Evolutionary conservation across 176 grass and related monocot species (phyloP), one percentile per base, ranked within the genome.

Genomic region (Pontederia paniculata): DNA sequence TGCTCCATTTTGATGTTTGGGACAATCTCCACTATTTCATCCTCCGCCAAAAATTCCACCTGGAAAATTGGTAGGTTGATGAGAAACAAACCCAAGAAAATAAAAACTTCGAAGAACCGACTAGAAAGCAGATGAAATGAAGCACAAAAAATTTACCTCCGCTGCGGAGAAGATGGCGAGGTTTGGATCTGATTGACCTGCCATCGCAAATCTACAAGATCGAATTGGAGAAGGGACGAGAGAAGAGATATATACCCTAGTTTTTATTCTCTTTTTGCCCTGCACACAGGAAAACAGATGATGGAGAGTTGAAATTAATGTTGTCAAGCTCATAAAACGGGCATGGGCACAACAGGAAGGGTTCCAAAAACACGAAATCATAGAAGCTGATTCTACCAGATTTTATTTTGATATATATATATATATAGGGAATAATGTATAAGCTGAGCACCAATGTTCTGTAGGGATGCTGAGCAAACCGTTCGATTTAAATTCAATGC

Each of bases 1-100:
- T 37, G 28, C 7, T 95, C 81, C 89, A 85, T 85, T 41, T 73
- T 70, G 71, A 95, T 88, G 74, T 95, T 95, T 51, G 84, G 84
- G 21, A 95, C 73, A 23, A 95, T 80, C 60, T 95, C 81, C 6
- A 88, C 58, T 19, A 81, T 74, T 45, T 84, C 84, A 41, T 94
- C 89, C 71, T 94, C 89, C 15, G 80, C 89, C 21, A 88, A 55
- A 57, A 88, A 95, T 71, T 95, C 89, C 64, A 95, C 89, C 89
- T 94, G 70, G 43, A 49, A 21, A 9, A 37, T 37, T 37, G 28
- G 28, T 37, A 37, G 28, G 5, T 37, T 6, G 7, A 37, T 3
- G 28, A 6, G 28, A 37, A 37, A 5, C 28, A 37, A 37, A 66
- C 9, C n/a, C 16, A 50, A 60, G 12, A 9, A 37, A 52, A 46